phyloP scores from a whole-genome alignment of 2,329 filamentous ascomycete species.

The Talaromyces funiculosus region DNA sequence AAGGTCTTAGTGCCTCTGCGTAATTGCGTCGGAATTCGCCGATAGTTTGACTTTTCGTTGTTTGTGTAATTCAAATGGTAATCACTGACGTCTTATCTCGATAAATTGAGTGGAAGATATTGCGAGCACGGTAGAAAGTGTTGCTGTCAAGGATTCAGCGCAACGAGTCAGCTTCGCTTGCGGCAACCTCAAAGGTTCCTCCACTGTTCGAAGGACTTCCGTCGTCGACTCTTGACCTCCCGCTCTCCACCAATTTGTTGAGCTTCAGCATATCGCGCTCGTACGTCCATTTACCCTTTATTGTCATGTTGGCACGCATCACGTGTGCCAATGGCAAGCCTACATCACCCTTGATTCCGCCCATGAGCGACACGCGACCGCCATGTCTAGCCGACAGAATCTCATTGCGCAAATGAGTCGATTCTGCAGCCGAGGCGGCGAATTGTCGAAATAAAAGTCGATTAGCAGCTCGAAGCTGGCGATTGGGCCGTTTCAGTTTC shows the following conservation, averaged over 20 bases:
- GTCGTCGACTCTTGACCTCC: constrained; percentile 23
- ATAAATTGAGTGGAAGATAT: neutral
- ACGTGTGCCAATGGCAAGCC: neutral
- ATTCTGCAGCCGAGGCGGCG: neutral
- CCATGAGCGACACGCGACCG: constrained; percentile 12
- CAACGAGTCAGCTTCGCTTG: neutral
- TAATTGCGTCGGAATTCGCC: neutral
- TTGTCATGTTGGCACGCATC: constrained; percentile 5
- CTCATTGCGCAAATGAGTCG: constrained; percentile 2
- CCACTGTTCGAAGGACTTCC: constrained; percentile 2
- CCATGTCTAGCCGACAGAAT: constrained; percentile 6
- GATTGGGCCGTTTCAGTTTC: neutral
- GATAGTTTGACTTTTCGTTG: neutral
- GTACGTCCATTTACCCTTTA: constrained; percentile 14
- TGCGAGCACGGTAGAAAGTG: neutral
- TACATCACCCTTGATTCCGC: constrained; percentile 1
- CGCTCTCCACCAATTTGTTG: constrained; percentile 5
- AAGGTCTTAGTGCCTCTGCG: neutral
- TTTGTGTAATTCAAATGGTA: neutral
- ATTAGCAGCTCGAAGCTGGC: constrained; percentile 1
- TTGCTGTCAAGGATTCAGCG: neutral
- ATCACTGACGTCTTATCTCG: neutral
- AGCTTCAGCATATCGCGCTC: constrained; percentile 2
- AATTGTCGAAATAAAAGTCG: constrained; percentile 11
- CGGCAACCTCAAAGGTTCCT: constrained; percentile 2